Evolutionary conservation across 2,329 filamentous ascomycete species (phyloP), one percentile per base, ranked within the genome.

Genomic region (Aspergillus luchuensis): DNA sequence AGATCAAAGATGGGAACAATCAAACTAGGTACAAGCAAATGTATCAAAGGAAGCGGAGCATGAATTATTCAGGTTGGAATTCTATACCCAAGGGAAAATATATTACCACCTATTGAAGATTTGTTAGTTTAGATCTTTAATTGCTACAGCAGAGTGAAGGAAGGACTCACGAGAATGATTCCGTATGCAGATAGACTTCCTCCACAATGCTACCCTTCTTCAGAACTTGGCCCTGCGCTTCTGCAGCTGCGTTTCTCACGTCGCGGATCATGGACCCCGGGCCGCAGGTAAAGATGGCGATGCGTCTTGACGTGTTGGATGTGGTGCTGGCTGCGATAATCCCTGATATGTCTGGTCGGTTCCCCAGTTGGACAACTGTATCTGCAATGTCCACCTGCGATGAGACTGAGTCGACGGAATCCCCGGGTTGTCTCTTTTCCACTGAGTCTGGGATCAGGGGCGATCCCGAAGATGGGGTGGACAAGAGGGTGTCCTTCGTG

Each of bases 241-340:
- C 56, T 1, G 81, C 80, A 19, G 80, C 80, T 7, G 79, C 80
- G 68, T 81, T 79, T 2, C 79, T 72, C 8, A 81, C 77, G 71
- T 83, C 81, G 54, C 79, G 71, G 55, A 81, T 72, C 80, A 83
- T 81, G 4, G 75, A 79, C 21, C 68, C 54, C 1, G 80, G 80
- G 0, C 80, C 80, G 58, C 80, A 82, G 15, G 77, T 76, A 53
- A 76, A 78, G 8, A 82, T 38, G 69, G 66, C 49, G 50, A 67
- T 23, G 0, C 43, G 36, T 5, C 54, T 39, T 4, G n/a, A 51
- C 3, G 8, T 65, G 59, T 45, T 36, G 69, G 70, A 36, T 21
- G 57, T 28, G 28, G 53, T 61, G 36, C 62, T 45, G 28, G 58
- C 17, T 2, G 50, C 19, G 25, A 70, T 61, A 5, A 76, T 63